phyloP scores from a whole-genome alignment of 768 basidiomycete species.

The Lyophyllum semitale region DNA sequence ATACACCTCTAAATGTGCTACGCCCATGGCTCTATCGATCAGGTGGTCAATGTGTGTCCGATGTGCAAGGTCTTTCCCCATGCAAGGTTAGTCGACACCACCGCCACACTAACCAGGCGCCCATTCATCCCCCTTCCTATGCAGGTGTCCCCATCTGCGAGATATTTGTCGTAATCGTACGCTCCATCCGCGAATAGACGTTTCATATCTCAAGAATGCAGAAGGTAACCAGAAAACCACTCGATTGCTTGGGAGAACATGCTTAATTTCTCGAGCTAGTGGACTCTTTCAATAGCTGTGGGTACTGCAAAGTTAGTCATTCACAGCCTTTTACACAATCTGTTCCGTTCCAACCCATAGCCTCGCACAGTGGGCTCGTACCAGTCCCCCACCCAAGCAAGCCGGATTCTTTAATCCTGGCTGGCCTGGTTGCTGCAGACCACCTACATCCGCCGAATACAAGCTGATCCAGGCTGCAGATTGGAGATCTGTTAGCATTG shows the following conservation, averaged over 20 bases:
- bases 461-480: conserved; percentile 69
- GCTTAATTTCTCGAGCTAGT: conserved; percentile 42
- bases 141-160: conserved; percentile 77
- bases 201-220: conserved; percentile 83
- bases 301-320: conserved; percentile 79
- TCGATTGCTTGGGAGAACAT: conserved; percentile 9
- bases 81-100: conserved; percentile 47
- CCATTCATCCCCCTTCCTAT: conserved; percentile 24
- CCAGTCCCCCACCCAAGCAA: conserved; percentile 53
- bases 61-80: conserved; percentile 85
- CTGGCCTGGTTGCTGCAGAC: conserved; percentile 90
- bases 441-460: conserved; percentile 61
- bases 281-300: conserved; percentile 83
- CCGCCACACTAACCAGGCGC: conserved; percentile 9
- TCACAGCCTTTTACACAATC: conserved; percentile 18
- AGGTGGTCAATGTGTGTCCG: conserved; percentile 68
- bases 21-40: conserved; percentile 66
- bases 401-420: conserved; percentile 69
- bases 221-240: conserved; percentile 57
- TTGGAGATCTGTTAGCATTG: conserved; percentile 78
- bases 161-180: conserved; percentile 77
- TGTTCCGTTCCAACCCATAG: conserved; percentile 23
- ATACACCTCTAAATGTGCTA: conserved; percentile 63
- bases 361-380: conserved; percentile 66
- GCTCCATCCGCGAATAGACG: conserved; percentile 74